Base-by-base conservation (phyloP, 2,329 filamentous ascomycete species). In the Curvularia sp. region DNA sequence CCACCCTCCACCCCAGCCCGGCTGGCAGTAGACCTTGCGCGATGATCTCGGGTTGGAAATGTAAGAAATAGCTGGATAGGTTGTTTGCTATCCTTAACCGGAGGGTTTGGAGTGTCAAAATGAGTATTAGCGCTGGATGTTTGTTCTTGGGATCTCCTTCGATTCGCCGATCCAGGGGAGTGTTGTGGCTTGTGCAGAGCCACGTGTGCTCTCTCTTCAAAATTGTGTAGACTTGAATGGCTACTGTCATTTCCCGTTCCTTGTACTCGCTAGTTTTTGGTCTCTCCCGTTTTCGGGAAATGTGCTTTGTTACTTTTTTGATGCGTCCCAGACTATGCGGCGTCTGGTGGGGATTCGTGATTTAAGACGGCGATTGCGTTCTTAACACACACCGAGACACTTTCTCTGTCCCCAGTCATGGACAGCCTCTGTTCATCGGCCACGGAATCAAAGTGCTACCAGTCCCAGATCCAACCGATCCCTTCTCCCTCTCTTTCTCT, bases 1-100 rank as follows among this genome's bases (percentile, higher is more conserved):
- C 15, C 57, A 50, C 21, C 57, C 59, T 13, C 57, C 65, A 6
- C 66, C 67, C 6, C 67, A 68, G 64, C 71, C 71, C 12, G 65
- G 65, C 43, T 74, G 71, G 71, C 66, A 70, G 58, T 46, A 47
- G 30, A 15, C 9, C 23, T 23, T n/a, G 7, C 21, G 28, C 12
- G n/a, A 25, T 27, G 28, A 30, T 38, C 38, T 19, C 27, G 39
- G 28, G 38, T 19, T n/a, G 13, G 19, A 42, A 10, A 25, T 42
- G 30, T 19, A 36, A 12, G 21, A 45, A 21, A 23, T 30, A 28
- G 41, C 41, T 46, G 41, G 13, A 38, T 8, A 28, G 15, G 19
- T 48, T 48, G 19, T 48, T 13, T 48, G 13, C n/a, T 25, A 48
- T 25, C 32, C 46, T 36, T 48, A 19, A 25, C 13, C 19, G 25